These are phyloP conservation scores for Neoboletus magnificus DNA, from an alignment of 768 basidiomycete genomes.

Conservation along the genomic window DNA sequence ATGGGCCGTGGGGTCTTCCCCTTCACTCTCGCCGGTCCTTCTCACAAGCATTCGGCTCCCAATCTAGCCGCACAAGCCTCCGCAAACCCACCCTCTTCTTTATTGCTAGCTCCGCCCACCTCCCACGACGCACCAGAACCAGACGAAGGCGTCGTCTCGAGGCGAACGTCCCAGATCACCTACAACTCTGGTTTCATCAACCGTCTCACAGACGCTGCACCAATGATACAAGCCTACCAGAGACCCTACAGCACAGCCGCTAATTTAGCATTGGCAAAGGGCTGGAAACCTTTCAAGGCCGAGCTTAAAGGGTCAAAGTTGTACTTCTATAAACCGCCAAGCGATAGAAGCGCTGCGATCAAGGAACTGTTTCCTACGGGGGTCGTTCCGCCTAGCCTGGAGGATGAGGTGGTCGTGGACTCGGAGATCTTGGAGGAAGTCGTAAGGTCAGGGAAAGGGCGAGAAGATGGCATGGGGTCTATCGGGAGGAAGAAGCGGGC, in stretches of 20 bases:
- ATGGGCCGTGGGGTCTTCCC: conserved; percentile 29
- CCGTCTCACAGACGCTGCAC: conserved; percentile 53
- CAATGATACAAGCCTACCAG: conserved; percentile 34
- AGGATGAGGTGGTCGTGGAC: conserved; percentile 40
- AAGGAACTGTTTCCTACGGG: conserved; percentile 73
- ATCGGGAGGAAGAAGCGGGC: conserved; percentile 55
- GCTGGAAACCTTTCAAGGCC: conserved; percentile 86
- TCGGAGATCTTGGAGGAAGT: conserved; percentile 28
- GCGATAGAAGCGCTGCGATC: conserved; percentile 59
- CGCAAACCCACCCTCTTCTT: conserved; percentile 39
- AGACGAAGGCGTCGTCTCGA: conserved; percentile 39
- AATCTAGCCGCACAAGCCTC: conserved; percentile 9
- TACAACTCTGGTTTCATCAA: conserved; percentile 76
- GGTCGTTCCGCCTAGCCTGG: conserved; percentile 51
- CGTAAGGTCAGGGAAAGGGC: conserved; percentile 31
- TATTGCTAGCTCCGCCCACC: conserved; percentile 48
- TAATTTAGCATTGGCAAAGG: conserved; percentile 49
- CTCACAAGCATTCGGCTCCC: conserved; percentile 27
- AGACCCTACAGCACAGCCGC: conserved; percentile 30
- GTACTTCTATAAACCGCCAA: conserved; percentile 82
- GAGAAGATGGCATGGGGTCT: conserved; percentile 29
- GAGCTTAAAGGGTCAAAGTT: conserved; percentile 83
- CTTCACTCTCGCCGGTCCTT: conserved; percentile 27
- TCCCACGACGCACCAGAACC: conserved; percentile 41
- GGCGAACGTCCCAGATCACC: conserved; percentile 75